These are phyloP conservation scores for Solanum aculeatissimum DNA, from an alignment of 305 asterid genomes.

Conservation along the genomic window DNA sequence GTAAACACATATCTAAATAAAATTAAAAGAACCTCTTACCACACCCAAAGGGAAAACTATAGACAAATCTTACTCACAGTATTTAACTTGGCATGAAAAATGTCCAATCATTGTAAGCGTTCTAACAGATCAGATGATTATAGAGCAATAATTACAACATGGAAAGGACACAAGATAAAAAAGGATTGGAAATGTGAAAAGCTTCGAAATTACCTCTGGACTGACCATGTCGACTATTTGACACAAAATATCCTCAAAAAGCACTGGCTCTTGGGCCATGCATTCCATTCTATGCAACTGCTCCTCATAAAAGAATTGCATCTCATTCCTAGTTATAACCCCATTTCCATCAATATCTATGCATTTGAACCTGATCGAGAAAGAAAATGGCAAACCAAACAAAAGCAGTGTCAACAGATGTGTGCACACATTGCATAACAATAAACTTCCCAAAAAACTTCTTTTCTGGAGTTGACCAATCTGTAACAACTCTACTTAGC, in stretches of 20 bases:
- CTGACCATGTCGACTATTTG: slow-evolving; percentile 94
- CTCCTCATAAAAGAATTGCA: slow-evolving; percentile 99
- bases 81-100: neutral
- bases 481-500: neutral
- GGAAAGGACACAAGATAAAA: neutral
- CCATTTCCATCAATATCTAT: slow-evolving; percentile 99
- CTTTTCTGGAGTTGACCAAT: neutral
- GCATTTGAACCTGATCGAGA: slow-evolving; percentile 85
- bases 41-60: neutral
- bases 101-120: neutral
- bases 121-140: neutral
- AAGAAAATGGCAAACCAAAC: neutral
- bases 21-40: neutral
- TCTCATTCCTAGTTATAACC: slow-evolving; percentile 78
- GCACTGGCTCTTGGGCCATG: slow-evolving; percentile 99
- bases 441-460: neutral
- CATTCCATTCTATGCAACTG: slow-evolving; percentile 99
- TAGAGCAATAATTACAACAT: neutral
- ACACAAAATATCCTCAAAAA: slow-evolving; percentile 97
- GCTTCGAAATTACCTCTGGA: slow-evolving; percentile 61
- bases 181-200: neutral
- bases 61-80: neutral
- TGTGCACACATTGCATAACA: neutral
- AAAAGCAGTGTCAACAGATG: neutral
- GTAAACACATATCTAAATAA: neutral